phyloP scores from a whole-genome alignment of 2,329 filamentous ascomycete genomes.

The Colletotrichum costaricense region DNA sequence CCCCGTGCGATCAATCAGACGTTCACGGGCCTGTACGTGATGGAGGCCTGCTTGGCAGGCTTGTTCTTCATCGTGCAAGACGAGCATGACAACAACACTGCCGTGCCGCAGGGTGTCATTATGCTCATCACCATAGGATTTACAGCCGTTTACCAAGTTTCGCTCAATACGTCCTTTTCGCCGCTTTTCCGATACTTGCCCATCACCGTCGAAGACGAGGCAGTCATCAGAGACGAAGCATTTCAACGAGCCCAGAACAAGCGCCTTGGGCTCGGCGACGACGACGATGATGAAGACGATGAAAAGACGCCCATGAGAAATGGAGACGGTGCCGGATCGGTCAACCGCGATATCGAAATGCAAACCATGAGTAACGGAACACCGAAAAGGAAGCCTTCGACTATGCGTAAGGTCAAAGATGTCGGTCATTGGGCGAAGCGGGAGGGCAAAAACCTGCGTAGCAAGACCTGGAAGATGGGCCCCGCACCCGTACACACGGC shows the following conservation, averaged over 20 bases:
- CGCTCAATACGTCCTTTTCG: conserved; percentile 85
- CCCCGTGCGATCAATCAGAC: conserved; percentile 94
- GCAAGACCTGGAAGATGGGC: conserved; percentile 55
- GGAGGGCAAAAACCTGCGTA: conserved; percentile 60
- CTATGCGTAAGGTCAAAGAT: conserved; percentile 59
- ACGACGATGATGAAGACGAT: conserved; percentile 61
- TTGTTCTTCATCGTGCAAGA: conserved; percentile 87
- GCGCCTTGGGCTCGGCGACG: conserved; percentile 71
- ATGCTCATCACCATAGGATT: conserved; percentile 83
- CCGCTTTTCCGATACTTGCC: conserved; percentile 91
- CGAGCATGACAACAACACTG: conserved; percentile 59
- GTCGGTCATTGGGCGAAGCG: conserved; percentile 60
- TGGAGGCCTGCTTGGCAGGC: conserved; percentile 91
- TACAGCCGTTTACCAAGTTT: conserved; percentile 81
- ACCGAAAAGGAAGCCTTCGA: conserved; percentile 47
- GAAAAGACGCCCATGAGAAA: conserved; percentile 57
- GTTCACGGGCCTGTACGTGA: conserved; percentile 93
- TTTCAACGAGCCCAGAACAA: conserved; percentile 84
- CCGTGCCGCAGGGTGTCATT: conserved; percentile 80
- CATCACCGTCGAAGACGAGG: conserved; percentile 95
- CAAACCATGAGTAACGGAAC: conserved; percentile 42
- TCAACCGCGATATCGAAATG: conserved; percentile 49
- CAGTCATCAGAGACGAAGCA: conserved; percentile 87
- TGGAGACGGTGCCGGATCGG: conserved; percentile 34
- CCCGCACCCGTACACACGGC: conserved; percentile 51